Percentiles rank a stretch among this genome's conserved stretches.
Conservation (phyloP, 75 land plant species). For the Selaginella moellendorffii region DNA sequence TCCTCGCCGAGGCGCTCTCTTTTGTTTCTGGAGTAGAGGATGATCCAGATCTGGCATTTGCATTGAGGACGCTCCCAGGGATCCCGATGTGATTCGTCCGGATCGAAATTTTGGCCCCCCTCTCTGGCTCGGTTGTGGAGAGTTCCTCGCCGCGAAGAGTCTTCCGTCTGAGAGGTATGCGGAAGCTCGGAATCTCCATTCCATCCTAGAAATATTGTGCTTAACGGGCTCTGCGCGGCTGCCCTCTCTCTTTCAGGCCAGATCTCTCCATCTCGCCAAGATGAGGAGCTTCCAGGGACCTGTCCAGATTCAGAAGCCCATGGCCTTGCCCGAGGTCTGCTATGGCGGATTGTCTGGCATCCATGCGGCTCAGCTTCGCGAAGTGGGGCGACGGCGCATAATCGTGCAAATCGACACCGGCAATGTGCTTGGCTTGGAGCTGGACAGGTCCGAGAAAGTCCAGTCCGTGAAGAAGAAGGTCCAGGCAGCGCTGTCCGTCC, state of each 20-base stretch:
- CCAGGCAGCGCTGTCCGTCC: slow-evolving; percentile 26
- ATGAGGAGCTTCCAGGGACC: slow-evolving; percentile 10
- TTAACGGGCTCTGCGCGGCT: background rate
- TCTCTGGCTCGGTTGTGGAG: background rate
- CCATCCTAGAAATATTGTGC: background rate
- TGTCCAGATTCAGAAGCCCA: slow-evolving; percentile 22
- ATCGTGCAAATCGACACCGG: slow-evolving; percentile 38
- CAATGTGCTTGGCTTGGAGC: slow-evolving; percentile 33
- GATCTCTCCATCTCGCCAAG: no score
- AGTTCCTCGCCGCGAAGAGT: background rate
- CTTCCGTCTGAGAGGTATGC: background rate
- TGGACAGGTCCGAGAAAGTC: slow-evolving; percentile 32
- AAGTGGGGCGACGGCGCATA: slow-evolving; percentile 26
- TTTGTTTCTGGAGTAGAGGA: no score
- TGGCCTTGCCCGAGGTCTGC: slow-evolving; percentile 23
- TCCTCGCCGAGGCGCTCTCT: background rate
- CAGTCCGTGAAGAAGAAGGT: slow-evolving; percentile 30
- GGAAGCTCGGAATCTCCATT: background rate
- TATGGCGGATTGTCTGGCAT: slow-evolving; percentile 17
- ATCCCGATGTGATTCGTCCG: background rate
- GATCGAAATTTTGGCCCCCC: background rate
- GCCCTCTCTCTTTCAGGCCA: no score
- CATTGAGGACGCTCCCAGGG: no score
- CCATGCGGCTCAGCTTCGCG: slow-evolving; percentile 11
- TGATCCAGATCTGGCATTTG: no score